Evolutionary conservation across 2,329 filamentous ascomycete species (phyloP), one percentile per base, ranked within the genome.

Genomic region (Colletotrichum sansevieriae): DNA sequence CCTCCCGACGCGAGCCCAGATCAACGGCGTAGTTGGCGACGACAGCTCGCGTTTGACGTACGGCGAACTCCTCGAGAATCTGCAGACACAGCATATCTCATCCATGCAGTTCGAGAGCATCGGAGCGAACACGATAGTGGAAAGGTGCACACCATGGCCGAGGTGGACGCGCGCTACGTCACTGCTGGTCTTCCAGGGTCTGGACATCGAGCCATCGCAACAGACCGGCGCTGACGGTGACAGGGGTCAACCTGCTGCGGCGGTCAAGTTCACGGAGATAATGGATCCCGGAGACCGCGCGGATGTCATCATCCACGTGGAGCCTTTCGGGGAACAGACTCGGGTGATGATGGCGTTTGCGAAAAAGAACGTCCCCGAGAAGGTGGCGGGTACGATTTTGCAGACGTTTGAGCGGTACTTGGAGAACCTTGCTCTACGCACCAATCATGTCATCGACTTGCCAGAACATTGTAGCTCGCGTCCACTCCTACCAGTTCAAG

Each of bases 41-140:
- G 8, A 22, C 11, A 37, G 3, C 12, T n/a, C n/a, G 5, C 52
- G 2, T 1, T 18, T 20, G 13, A 52, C 54, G 4, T 59, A 59
- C n/a, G 62, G 62, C 12, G 54, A 59, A n/a, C 18, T 59, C 3
- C 43, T 65, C 3, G 54, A 80, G 22, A 58, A 78, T 39, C 74
- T 89, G 3, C 84, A 87, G 47, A 77, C 78, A 0, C 85, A 89
- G 64, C 82, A 84, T 35, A 76, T 82, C 2, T 77, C 80, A 0
- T 82, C 81, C 18, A 80, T 84, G 9, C 82, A 83, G 0, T 83
- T 83, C 70, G 86, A 88, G 73, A 83, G 81, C 44, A 77, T 88
- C 37, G 84, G 85, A 3, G 82, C 83, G 57, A 76, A 81, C 4
- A 80, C 84, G 10, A 82, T 89, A 11, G 78, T 87, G 3, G 80